These are phyloP conservation scores for Pyricularia grisea DNA, from an alignment of 2,329 filamentous ascomycete species.

Conservation along the genomic window DNA sequence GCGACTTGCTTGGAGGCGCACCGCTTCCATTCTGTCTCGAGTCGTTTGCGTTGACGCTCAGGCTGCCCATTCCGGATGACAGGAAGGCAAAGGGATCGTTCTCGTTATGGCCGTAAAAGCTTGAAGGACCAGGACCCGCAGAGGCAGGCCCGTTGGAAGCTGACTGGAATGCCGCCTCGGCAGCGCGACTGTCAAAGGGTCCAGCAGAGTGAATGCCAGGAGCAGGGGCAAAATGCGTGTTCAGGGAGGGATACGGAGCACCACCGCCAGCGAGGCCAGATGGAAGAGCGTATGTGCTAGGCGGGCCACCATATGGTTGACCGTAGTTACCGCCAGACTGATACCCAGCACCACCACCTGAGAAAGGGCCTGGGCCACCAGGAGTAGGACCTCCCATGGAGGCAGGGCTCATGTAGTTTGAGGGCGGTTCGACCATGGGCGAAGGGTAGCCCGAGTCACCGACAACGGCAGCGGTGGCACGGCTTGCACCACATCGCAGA, in stretches of 20 bases:
- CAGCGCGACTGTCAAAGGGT: conserved; percentile 85
- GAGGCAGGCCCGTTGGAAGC: conserved; percentile 74
- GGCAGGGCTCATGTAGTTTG: conserved; percentile 77
- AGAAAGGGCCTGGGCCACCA: conserved; percentile 62
- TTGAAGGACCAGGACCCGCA: conserved; percentile 65
- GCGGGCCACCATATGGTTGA: conserved; percentile 80
- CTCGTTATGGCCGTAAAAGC: conserved; percentile 59
- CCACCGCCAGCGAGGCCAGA: conserved; percentile 74
- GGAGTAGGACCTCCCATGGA: conserved; percentile 73
- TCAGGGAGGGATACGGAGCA: conserved; percentile 72
- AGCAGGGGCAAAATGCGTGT: conserved; percentile 69
- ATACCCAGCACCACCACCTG: conserved; percentile 59
- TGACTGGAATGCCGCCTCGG: conserved; percentile 88
- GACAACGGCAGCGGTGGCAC: conserved; percentile 86
- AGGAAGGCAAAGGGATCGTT: conserved; percentile 76
- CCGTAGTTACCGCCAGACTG: conserved; percentile 54
- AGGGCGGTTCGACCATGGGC: conserved; percentile 70
- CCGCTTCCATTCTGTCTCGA: conserved; percentile 52
- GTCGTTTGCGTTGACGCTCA: conserved; percentile 59
- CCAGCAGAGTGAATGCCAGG: conserved; percentile 74
- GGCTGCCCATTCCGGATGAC: conserved; percentile 60
- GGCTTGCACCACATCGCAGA: conserved; percentile 88
- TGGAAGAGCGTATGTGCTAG: conserved; percentile 82
- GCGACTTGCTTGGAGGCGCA: conserved; percentile 49
- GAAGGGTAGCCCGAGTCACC: conserved; percentile 89